Conservation (phyloP, 176 grass and related monocot genomes). For the Hyparrhenia diplandra region DNA sequence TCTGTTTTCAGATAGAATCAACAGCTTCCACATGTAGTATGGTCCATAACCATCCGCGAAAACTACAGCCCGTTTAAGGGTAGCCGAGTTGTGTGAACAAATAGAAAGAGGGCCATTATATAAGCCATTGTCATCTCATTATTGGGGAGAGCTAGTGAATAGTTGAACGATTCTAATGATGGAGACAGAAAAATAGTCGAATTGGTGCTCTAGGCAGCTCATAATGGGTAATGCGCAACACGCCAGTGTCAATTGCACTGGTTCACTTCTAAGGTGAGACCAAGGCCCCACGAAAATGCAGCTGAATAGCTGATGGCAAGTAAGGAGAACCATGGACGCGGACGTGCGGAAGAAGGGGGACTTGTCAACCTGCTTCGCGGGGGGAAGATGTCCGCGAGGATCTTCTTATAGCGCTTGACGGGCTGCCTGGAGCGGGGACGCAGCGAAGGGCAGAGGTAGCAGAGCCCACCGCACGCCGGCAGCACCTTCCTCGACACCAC, state of each 20-base stretch:
- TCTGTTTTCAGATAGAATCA: neutral
- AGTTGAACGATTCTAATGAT: neutral
- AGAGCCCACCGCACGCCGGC: slow-evolving; percentile 52
- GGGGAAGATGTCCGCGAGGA: slow-evolving; percentile 75
- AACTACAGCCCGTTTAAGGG: neutral
- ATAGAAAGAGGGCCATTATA: neutral
- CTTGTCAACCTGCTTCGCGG: slow-evolving; percentile 36
- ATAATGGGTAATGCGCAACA: neutral
- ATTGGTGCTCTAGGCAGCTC: neutral
- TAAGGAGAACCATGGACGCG: neutral
- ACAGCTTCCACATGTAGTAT: neutral
- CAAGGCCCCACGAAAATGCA: neutral
- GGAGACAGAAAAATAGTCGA: neutral
- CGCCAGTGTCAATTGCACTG: neutral
- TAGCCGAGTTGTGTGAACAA: neutral
- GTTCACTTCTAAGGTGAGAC: neutral
- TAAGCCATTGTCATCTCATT: neutral
- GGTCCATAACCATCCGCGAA: neutral
- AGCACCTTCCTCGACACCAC: slow-evolving; percentile 70
- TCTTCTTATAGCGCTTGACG: slow-evolving; percentile 81
- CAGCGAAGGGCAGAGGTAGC: slow-evolving; percentile 52
- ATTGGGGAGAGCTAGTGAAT: neutral
- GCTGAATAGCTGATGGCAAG: neutral
- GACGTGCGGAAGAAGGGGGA: neutral
- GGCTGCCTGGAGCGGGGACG: slow-evolving; percentile 54